Evolutionary conservation across 768 basidiomycete genomes (phyloP).

Genomic region (Mycena indigotica): DNA sequence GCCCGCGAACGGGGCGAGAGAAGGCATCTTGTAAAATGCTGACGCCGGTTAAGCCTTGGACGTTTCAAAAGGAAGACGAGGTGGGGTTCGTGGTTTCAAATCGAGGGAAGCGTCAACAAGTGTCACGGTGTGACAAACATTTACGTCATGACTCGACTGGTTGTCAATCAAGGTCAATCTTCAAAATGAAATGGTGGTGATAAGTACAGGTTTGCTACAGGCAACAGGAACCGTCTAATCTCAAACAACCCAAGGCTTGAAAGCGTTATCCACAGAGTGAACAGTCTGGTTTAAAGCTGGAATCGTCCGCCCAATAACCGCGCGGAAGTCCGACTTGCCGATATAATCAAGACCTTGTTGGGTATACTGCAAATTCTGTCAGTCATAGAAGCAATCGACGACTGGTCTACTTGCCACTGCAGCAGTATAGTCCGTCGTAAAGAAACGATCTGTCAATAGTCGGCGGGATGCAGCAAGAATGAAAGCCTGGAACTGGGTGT

Average conservation of each 20-base stretch:
- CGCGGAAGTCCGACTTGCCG: slow-evolving; percentile 9
- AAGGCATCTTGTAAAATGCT: no score
- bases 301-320: slow-evolving; percentile 10
- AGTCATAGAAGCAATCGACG: not conserved
- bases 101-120: no score
- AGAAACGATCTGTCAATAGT: slow-evolving; percentile 20
- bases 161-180: no score
- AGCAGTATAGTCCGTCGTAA: slow-evolving; percentile 19
- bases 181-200: no score
- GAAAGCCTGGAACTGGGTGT: slow-evolving; percentile 19
- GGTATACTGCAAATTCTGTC: slow-evolving; percentile 2
- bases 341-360: slow-evolving; percentile 15
- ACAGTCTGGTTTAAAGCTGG: slow-evolving; percentile 8
- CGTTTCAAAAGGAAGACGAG: no score
- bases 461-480: slow-evolving; percentile 17
- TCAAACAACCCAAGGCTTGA: slow-evolving; percentile 22
- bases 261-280: slow-evolving; percentile 13
- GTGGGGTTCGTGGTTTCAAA: no score
- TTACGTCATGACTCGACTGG: no score
- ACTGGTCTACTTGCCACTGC: not conserved
- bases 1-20: slow-evolving; percentile 4
- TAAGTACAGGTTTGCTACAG: no score
- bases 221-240: no score
- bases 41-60: no score
- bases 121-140: not conserved